Conservation (phyloP, 164 flowering plant species). For the Berberis vulgaris region DNA sequence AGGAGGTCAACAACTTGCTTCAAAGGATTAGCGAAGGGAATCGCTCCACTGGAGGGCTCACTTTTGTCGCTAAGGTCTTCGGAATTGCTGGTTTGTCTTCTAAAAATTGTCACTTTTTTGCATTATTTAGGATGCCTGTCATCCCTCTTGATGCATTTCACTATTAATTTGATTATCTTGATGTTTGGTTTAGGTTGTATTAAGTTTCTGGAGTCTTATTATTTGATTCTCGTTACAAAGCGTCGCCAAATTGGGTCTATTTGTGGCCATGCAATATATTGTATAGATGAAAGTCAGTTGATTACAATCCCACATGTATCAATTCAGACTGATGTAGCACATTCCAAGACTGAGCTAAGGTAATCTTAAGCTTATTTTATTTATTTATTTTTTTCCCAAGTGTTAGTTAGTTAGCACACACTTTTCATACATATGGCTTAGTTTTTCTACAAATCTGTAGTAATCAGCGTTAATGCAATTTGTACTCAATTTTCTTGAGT, state of each 20-base stretch:
- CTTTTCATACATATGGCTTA: background rate
- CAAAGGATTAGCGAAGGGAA: conserved; percentile 91
- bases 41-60: conserved; percentile 85
- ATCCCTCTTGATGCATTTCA: background rate
- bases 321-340: conserved; percentile 80
- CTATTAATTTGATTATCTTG: background rate
- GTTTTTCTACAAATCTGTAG: too few species aligned
- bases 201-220: conserved; percentile 90
- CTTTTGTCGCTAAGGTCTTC: conserved; percentile 61
- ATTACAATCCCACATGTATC: conserved; percentile 83
- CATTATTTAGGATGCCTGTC: background rate
- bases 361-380: conserved; percentile 8
- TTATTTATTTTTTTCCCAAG: background rate
- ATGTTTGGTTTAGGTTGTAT: conserved; percentile 57
- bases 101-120: background rate
- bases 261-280: conserved; percentile 93
- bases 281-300: conserved; percentile 87
- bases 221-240: conserved; percentile 83
- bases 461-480: too few species aligned
- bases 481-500: too few species aligned
- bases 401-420: background rate
- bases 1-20: conserved; percentile 77
- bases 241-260: conserved; percentile 85
- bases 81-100: conserved; percentile 77
- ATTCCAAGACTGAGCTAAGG: conserved; percentile 94